Evolutionary conservation across 1,284 basidiomycete genomes (phyloP).

Genomic region (Bondarzewia mesenterica): DNA sequence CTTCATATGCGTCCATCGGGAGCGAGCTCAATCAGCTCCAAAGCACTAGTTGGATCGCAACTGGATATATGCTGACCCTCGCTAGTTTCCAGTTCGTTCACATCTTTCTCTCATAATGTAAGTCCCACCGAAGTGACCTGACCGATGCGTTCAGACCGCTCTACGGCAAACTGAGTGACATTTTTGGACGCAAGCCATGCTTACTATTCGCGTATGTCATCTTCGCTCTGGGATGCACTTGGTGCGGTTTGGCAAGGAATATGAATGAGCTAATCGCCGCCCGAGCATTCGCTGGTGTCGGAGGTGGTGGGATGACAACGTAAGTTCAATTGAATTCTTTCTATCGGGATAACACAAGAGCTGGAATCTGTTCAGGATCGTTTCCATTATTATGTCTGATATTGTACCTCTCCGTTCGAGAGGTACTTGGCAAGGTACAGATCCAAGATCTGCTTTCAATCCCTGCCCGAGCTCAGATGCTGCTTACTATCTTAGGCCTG

Average conservation of each 20-base stretch:
- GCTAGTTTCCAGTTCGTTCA: constrained; percentile 53
- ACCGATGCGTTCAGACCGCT: constrained; percentile 34
- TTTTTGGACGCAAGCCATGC: constrained; percentile 54
- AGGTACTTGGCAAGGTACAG: constrained; percentile 55
- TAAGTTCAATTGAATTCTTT: constrained; percentile 21
- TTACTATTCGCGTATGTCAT: constrained; percentile 46
- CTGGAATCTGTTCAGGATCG: constrained; percentile 30
- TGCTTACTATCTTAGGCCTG: constrained; percentile 27
- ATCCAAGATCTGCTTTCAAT: background rate
- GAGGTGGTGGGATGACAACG: constrained; percentile 59
- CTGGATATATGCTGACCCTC: constrained; percentile 51
- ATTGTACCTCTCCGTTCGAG: constrained; percentile 48
- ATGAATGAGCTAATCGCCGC: constrained; percentile 50
- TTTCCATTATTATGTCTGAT: constrained; percentile 56
- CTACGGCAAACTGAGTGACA: constrained; percentile 59
- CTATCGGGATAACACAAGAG: background rate
- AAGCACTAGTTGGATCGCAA: constrained; percentile 60
- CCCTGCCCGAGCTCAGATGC: background rate
- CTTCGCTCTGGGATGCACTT: constrained; percentile 45
- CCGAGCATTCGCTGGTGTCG: constrained; percentile 54
- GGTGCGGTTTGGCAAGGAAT: constrained; percentile 44
- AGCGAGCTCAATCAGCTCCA: constrained; percentile 55
- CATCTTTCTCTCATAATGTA: background rate
- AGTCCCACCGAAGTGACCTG: background rate
- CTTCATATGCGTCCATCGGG: constrained; percentile 53